These are phyloP conservation scores for Skeletonema potamos DNA, from an alignment of 108 stramenopile species.

Conservation along the genomic window DNA sequence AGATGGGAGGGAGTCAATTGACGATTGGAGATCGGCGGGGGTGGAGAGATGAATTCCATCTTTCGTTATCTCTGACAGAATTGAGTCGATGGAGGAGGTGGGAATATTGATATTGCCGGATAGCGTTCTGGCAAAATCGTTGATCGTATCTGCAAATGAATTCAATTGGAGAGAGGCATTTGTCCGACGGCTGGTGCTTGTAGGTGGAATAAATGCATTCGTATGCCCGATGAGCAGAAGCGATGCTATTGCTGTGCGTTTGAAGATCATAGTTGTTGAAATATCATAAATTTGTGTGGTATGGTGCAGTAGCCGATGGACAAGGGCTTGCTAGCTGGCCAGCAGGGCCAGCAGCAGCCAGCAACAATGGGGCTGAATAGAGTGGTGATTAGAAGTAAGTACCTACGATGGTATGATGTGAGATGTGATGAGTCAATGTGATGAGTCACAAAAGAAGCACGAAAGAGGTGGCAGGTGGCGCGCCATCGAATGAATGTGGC, in stretches of 20 bases:
- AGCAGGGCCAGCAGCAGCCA: too few relatives aligned
- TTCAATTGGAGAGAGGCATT: background rate
- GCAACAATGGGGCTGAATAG: too few relatives aligned
- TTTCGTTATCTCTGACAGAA: background rate
- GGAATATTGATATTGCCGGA: background rate
- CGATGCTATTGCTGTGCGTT: background rate
- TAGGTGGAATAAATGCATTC: background rate
- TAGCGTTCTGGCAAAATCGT: background rate
- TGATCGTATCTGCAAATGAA: background rate
- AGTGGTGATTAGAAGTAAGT: too few relatives aligned
- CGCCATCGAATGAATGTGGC: too few relatives aligned
- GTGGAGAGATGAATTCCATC: background rate
- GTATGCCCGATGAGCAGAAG: background rate
- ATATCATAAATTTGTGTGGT: too few relatives aligned
- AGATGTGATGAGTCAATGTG: too few relatives aligned
- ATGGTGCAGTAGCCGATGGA: too few relatives aligned
- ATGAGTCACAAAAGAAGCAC: too few relatives aligned
- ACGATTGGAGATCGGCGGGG: background rate
- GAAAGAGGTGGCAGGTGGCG: too few relatives aligned
- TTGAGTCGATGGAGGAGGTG: background rate
- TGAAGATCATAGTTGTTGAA: background rate
- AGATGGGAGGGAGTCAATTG: background rate
- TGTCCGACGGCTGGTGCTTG: background rate
- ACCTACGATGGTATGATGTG: too few relatives aligned
- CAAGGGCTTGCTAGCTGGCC: too few relatives aligned